Evolutionary conservation across 1,139 yeast genomes (phyloP), one percentile per base, ranked within the genome.

Genomic region (Saccharomyces hybrid): DNA sequence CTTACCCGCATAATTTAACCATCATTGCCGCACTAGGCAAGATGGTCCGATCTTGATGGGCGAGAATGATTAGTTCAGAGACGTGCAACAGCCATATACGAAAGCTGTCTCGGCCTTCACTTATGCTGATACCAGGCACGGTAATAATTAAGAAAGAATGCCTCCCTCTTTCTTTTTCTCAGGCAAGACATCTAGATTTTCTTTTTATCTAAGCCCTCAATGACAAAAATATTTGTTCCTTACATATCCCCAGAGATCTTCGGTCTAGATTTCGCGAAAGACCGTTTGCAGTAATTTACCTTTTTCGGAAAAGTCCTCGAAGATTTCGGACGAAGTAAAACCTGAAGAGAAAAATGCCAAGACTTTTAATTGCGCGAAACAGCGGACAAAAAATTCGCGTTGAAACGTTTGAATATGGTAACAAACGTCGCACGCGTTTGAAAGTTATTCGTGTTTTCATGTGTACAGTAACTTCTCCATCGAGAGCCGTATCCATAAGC

Each of bases 161-260:
- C 16, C 44, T 38, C 20, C 20, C 20, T 7, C 16, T 32, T 32
- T 32, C 38, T 32, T 32, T 32, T 32, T 20, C 23, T 20, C 23
- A 20, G 23, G 23, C 23, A 20, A 20, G 3, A 20, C 23, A 20
- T 20, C 23, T 20, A 20, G 23, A 20, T 20, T 20, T 20, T 20
- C 23, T 20, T 20, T 38, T 38, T 38, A 20, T 14, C 9, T 9
- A 14, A 11, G 48, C 23, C 23, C 20, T 20, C 31, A 9, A 20
- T 23, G n/a, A 5, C 48, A 23, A 25, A 11, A 11, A 11, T 20
- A 23, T n/a, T 5, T 46, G 29, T 14, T 46, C 48, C 20, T 27
- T 46, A 46, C 48, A 46, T 23, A 38, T 38, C 44, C 25, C 44
- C 44, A 38, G 44, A 38, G 44, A 38, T 38, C 44, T 38, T 38